Conservation (phyloP, 805 yeast genomes). For the Schwanniomyces polymorphus region DNA sequence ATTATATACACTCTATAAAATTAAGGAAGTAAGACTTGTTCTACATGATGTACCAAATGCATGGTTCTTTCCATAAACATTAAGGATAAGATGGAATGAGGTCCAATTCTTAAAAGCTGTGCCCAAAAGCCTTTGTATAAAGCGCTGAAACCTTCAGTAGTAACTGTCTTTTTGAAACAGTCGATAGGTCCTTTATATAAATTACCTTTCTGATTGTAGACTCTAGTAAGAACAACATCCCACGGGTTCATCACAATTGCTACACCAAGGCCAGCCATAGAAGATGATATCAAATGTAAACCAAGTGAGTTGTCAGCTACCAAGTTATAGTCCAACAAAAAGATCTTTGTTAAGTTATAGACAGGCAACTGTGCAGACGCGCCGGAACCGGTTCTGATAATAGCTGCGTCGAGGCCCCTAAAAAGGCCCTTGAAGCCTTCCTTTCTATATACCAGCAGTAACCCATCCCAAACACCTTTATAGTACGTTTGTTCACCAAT, state of each 20-base stretch:
- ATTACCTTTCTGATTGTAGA: constrained; percentile 91
- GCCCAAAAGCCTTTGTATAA: constrained; percentile 95
- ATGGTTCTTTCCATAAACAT: constrained; percentile 96
- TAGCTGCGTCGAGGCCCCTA: constrained; percentile 93
- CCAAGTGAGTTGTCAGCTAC: constrained; percentile 60
- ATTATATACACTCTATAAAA: constrained; percentile 1
- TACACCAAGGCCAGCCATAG: constrained; percentile 87
- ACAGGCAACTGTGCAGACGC: constrained; percentile 94
- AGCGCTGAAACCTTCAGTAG: constrained; percentile 81
- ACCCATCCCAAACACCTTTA: constrained; percentile 65
- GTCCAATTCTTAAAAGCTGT: constrained; percentile 87
- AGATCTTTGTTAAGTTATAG: constrained; percentile 73
- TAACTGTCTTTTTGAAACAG: constrained; percentile 81
- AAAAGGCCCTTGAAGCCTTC: constrained; percentile 82
- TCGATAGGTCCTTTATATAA: constrained; percentile 85
- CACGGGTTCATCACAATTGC: constrained; percentile 97
- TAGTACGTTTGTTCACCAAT: constrained; percentile 95
- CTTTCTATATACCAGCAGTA: constrained; percentile 54
- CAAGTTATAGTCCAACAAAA: constrained; percentile 52
- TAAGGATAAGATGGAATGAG: constrained; percentile 87
- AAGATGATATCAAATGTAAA: constrained; percentile 71
- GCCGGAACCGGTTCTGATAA: constrained; percentile 91
- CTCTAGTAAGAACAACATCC: constrained; percentile 92
- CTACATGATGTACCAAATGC: constrained; percentile 48
- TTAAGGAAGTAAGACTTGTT: constrained; percentile 9